These are phyloP conservation scores for Phialophora macrospora DNA, from an alignment of 2,329 filamentous ascomycete species.

Conservation along the genomic window DNA sequence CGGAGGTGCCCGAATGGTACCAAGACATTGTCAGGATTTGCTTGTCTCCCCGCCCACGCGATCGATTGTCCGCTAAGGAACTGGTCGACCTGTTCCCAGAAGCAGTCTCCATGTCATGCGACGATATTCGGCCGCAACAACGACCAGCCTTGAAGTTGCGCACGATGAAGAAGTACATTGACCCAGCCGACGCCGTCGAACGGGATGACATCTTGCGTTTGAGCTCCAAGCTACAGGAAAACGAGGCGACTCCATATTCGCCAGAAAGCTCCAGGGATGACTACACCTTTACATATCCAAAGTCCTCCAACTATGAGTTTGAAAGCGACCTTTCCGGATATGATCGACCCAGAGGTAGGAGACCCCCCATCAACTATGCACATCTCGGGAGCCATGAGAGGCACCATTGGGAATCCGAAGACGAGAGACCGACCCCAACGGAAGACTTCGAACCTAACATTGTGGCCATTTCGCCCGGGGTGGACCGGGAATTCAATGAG, in stretches of 20 bases:
- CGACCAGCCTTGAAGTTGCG: constrained; percentile 29
- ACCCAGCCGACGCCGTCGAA: constrained; percentile 38
- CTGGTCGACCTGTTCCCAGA: constrained; percentile 72
- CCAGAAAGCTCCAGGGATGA: constrained; percentile 39
- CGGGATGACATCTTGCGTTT: constrained; percentile 40
- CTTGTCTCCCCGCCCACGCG: constrained; percentile 73
- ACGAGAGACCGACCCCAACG: constrained; percentile 16
- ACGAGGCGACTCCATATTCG: constrained; percentile 29
- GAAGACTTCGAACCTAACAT: constrained; percentile 37
- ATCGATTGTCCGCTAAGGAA: constrained; percentile 72
- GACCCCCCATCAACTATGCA: constrained; percentile 32
- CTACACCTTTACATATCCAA: constrained; percentile 39
- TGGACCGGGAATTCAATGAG: constrained; percentile 36
- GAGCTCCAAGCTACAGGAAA: constrained; percentile 20
- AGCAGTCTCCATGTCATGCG: constrained; percentile 16
- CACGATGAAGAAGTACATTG: constrained; percentile 36
- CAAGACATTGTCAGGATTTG: constrained; percentile 75
- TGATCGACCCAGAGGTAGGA: constrained; percentile 36
- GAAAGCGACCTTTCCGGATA: constrained; percentile 37
- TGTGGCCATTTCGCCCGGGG: constrained; percentile 32
- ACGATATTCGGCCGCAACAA: constrained; percentile 15
- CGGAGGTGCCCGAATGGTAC: constrained; percentile 78
- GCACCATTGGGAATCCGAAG: constrained; percentile 29
- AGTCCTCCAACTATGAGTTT: constrained; percentile 38
- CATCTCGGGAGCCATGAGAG: constrained; percentile 33